Percentiles rank a stretch among this genome's conserved stretches.
Conservation (phyloP, 1,284 basidiomycete species). For the Ustilago sp. region DNA sequence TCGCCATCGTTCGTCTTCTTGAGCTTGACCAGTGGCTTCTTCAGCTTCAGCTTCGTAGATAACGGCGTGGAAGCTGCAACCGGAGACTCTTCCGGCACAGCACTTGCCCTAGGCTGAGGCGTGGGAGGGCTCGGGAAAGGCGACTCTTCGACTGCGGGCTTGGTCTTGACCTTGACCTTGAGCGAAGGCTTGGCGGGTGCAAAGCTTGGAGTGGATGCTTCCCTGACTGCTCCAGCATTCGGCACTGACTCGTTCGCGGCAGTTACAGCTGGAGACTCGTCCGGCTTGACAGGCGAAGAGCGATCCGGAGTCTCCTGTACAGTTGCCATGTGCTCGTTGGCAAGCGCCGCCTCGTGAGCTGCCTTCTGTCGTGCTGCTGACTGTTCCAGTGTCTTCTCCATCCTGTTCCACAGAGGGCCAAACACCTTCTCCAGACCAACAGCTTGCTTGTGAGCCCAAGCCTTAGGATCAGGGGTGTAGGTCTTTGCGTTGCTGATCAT, state of each 20-base stretch:
- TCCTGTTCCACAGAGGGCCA: slow-evolving; percentile 78
- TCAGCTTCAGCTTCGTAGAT: slow-evolving; percentile 29
- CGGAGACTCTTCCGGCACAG: slow-evolving; percentile 13
- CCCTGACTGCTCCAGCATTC: slow-evolving; percentile 11
- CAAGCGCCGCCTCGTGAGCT: slow-evolving; percentile 44
- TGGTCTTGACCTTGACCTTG: slow-evolving; percentile 49
- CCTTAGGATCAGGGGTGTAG: slow-evolving; percentile 80
- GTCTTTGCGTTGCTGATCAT: slow-evolving; percentile 88
- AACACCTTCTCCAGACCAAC: slow-evolving; percentile 83
- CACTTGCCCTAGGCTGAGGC: slow-evolving; percentile 16
- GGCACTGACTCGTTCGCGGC: not conserved
- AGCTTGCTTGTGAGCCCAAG: slow-evolving; percentile 82
- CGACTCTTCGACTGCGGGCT: slow-evolving; percentile 21
- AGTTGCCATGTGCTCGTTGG: slow-evolving; percentile 22
- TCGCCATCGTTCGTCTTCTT: slow-evolving; percentile 33
- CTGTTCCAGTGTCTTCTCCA: slow-evolving; percentile 68
- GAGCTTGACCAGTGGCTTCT: slow-evolving; percentile 57
- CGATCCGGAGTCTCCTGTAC: slow-evolving; percentile 27
- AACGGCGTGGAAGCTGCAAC: slow-evolving; percentile 18
- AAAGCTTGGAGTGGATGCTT: slow-evolving; percentile 30
- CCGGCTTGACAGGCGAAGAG: slow-evolving; percentile 26
- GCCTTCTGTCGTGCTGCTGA: slow-evolving; percentile 62
- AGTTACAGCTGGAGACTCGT: slow-evolving; percentile 9
- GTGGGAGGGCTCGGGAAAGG: slow-evolving; percentile 35
- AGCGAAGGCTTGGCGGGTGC: slow-evolving; percentile 37